phyloP scores from a whole-genome alignment of 768 basidiomycete genomes.

The Favolaschia claudopus region DNA sequence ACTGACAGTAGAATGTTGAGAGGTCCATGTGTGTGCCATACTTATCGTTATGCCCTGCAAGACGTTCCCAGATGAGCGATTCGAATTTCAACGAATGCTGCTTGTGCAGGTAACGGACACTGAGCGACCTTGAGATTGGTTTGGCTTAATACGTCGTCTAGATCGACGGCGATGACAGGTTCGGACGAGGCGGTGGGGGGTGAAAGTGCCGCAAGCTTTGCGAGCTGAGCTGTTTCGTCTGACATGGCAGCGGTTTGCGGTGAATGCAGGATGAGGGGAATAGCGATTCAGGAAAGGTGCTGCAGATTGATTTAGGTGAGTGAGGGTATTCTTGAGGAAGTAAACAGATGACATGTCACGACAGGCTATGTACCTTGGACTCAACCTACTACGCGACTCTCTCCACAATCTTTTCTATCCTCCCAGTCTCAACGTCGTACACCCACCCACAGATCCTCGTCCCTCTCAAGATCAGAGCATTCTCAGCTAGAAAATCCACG shows the following conservation, averaged over 20 bases:
- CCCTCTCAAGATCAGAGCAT: conserved; percentile 49
- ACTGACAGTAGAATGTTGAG: conserved; percentile 68
- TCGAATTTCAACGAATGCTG: not conserved
- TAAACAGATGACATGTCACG: not conserved
- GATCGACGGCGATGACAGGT: conserved; percentile 27
- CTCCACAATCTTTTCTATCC: conserved; percentile 22
- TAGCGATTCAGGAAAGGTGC: not conserved
- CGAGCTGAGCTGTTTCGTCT: conserved; percentile 11
- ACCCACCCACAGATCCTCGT: conserved; percentile 58
- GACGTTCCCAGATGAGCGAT: no score
- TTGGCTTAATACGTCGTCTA: conserved; percentile 33
- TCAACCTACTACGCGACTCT: not conserved
- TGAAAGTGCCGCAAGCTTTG: conserved; percentile 20
- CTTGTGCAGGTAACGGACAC: conserved; percentile 55
- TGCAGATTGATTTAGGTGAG: no score
- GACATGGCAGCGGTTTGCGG: conserved; percentile 12
- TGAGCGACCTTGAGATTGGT: conserved; percentile 66
- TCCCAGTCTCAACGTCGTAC: conserved; percentile 59
- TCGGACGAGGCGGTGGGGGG: conserved; percentile 15
- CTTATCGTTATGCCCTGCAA: conserved; percentile 69
- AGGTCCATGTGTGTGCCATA: conserved; percentile 65
- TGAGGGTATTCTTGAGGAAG: no score
- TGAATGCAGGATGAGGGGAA: no score
- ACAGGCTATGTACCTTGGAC: not conserved
- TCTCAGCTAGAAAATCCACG: conserved; percentile 49